Percentiles rank a stretch among this genome's conserved stretches.
Conservation (phyloP, 768 basidiomycete genomes). For the Rhizopogon roseolus region DNA sequence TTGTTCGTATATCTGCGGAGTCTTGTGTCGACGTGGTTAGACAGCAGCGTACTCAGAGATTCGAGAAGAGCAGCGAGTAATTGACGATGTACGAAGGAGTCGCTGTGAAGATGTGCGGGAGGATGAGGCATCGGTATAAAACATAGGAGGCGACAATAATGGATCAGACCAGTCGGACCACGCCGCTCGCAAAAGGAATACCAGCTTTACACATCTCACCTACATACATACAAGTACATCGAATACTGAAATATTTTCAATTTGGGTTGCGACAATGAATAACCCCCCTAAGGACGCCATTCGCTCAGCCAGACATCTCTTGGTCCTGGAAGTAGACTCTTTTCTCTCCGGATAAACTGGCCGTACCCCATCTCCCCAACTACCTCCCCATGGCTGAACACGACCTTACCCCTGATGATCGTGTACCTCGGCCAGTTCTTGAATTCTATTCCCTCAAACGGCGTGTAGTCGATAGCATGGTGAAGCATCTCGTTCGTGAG, state of each 20-base stretch:
- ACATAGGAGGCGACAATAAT: no score
- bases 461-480: constrained; percentile 28
- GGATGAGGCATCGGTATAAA: no score
- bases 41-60: no score
- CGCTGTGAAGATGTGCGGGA: no score
- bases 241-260: not conserved
- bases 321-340: constrained; percentile 6
- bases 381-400: constrained; percentile 12
- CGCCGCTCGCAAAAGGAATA: no score
- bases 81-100: no score
- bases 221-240: no score
- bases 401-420: constrained; percentile 11
- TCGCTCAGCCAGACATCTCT: constrained; percentile 7
- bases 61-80: no score
- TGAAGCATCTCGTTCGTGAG: constrained; percentile 22
- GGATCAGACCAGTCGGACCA: not conserved
- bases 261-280: not conserved
- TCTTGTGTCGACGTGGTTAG: no score
- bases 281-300: constrained; percentile 1
- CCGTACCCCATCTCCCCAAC: constrained; percentile 8
- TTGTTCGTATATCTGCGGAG: no score
- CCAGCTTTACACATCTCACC: not conserved
- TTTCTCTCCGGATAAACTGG: constrained; percentile 4
- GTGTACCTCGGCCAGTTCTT: constrained; percentile 29
- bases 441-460: constrained; percentile 28